Evolutionary conservation across 2,329 filamentous ascomycete species (phyloP), one percentile per base, ranked within the genome.

Genomic region (Immersiporthe knoxdaviesiana): DNA sequence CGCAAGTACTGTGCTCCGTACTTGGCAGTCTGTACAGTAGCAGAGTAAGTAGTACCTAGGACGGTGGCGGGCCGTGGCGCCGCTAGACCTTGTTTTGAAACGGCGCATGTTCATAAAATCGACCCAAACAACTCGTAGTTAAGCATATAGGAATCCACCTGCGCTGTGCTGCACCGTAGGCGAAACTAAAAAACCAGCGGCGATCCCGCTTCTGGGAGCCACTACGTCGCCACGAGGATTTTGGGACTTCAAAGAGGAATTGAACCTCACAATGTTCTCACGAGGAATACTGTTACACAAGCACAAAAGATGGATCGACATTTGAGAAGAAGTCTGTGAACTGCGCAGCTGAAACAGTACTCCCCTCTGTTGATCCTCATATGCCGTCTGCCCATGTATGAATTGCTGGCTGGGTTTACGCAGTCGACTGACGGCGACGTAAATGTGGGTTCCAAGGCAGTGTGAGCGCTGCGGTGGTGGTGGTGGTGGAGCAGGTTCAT

Each of bases 311-410:
- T 47, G 6, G 8, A 54, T 12, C 24, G 30, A 27, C 37, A 27
- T 44, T 24, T 35, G 10, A 47, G 35, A n/a, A n/a, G n/a, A n/a
- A 47, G 41, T 63, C 61, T 3, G 18, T 27, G 61, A 12, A 30
- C 41, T 16, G 18, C 16, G 61, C n/a, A n/a, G 6, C 47, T 47
- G 61, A 50, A 63, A 63, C 61, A n/a, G 35, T 3, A 41, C 30
- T 32, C 3, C n/a, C n/a, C 27, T 63, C 61, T 63, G 61, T 41
- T 32, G 61, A 63, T 63, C 60, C 47, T 63, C 61, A 63, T 27
- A 63, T 63, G 41, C 39, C 18, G 41, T 21, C 8, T 47, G 16
- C 44, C 6, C 21, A 44, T 30, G 27, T n/a, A n/a, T n/a, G n/a
- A n/a, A 27, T 7, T 27, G 14, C 54, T 14, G 27, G 27, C 30